These are phyloP conservation scores for Tetraselmis striata DNA, from an alignment of 139 green algal genomes.

Conservation along the genomic window DNA sequence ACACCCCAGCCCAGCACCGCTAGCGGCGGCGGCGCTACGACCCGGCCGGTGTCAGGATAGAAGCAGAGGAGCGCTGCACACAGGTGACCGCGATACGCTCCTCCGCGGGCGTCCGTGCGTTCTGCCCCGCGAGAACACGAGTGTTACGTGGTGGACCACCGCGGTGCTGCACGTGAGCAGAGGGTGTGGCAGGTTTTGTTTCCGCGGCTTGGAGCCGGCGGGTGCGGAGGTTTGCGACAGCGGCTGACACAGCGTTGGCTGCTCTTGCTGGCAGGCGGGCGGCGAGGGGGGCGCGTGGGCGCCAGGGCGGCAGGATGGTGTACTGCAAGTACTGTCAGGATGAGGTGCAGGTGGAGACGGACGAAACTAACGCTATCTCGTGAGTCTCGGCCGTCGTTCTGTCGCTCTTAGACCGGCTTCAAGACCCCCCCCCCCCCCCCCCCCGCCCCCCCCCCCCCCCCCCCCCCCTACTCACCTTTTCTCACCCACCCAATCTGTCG, in stretches of 20 bases:
- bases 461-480: background rate
- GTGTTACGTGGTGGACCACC: no score
- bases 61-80: no score
- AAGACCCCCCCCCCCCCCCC: background rate
- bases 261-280: no score
- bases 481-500: background rate
- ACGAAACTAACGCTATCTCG: conserved; percentile 74
- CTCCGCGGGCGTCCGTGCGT: no score
- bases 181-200: conserved; percentile 41
- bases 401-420: background rate
- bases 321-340: conserved; percentile 33
- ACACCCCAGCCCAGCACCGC: no score
- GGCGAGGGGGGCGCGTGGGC: conserved; percentile 65
- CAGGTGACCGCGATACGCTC: no score
- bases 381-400: conserved; percentile 15
- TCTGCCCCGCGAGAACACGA: no score
- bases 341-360: conserved; percentile 57
- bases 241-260: no score
- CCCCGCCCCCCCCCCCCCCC: background rate
- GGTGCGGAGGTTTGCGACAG: conserved; percentile 66
- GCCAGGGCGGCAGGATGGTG: conserved; percentile 33
- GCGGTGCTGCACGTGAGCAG: no score
- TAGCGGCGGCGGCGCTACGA: no score
- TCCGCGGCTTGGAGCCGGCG: conserved; percentile 50
- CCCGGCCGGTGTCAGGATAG: no score